These are phyloP conservation scores for Dalechampia spathulata DNA, from an alignment of 441 rosid species.

Conservation along the genomic window DNA sequence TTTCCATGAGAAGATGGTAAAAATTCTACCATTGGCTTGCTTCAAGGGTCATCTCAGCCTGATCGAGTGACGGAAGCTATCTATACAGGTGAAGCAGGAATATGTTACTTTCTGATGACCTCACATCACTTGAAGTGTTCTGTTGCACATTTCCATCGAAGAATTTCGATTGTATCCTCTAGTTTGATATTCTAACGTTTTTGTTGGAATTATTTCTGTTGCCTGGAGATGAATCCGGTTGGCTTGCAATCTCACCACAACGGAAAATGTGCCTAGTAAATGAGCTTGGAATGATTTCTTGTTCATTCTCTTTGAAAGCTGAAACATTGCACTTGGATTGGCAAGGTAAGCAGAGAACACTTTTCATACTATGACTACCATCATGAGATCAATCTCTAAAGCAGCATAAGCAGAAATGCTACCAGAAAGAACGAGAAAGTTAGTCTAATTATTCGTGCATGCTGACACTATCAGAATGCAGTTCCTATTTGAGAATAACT, in stretches of 20 bases:
- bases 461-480: no score
- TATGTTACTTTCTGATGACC: slow-evolving; percentile 33
- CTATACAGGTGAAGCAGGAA: slow-evolving; percentile 34
- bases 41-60: slow-evolving; percentile 50
- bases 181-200: no score
- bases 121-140: slow-evolving; percentile 18
- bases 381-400: no score
- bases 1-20: slow-evolving; percentile 22
- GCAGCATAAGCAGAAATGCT: slow-evolving; percentile 1
- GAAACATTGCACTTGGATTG: neutral
- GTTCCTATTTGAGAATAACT: slow-evolving; percentile 11
- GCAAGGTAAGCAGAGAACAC: neutral
- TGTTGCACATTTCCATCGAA: neutral
- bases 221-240: neutral
- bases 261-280: no score
- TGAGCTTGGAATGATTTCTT: no score
- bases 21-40: slow-evolving; percentile 49
- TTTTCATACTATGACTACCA: no score
- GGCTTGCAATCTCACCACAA: no score
- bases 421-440: no score
- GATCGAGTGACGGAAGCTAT: slow-evolving; percentile 43
- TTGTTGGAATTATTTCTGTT: no score
- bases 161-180: neutral
- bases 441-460: no score
- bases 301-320: no score